Base-by-base conservation (phyloP, 2,329 filamentous ascomycete species). In the Apiospora rasikravindrae region DNA sequence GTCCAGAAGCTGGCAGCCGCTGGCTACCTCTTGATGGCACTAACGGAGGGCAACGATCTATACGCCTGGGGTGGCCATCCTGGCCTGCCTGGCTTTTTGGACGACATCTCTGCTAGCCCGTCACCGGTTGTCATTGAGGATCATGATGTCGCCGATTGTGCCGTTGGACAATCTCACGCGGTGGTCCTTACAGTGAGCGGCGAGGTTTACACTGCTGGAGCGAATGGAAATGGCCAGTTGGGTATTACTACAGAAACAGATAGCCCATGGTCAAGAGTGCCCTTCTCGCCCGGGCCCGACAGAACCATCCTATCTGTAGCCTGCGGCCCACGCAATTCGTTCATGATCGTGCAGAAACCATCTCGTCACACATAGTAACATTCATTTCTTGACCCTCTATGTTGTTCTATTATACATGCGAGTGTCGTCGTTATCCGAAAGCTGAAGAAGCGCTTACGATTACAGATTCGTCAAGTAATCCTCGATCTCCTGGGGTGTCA, bases 401-500 rank as follows among this genome's bases (percentile, higher is more conserved):
- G 83, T 82, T 81, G 79, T 74, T 82, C 82, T 86, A 86, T 85
- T 83, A 80, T 86, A 86, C 84, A 87, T 79, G 76, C 78, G 77
- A 77, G 78, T 77, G 77, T 73, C 71, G 24, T 44, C 66, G 22
- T 68, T 47, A 68, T 45, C 44, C 42, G 26, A 26, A 68, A 44
- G 66, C 42, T 33, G 44, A 45, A 68, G 26, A 6, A 47, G 76
- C 71, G 74, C 76, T 71, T 57, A 75, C 70, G 71, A 81, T 91
- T 89, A 98, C 89, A 99, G 91, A 89, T 98, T 98, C 83, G 96
- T 98, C 84, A 99, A 87, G 87, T 99, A 99, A 84, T 99, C 96
- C 88, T 99, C 96, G 81, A 99, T 98, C 87, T 99, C 96, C 86
- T 98, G 94, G 80, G 97, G 95, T 79, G 90, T 98, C 84, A 99